A percentile compares a stretch with the other conserved stretches of the same genome.
Evolutionary conservation across 495 filamentous ascomycete species (phyloP).

Genomic region (Lineolata rhizophorae): DNA sequence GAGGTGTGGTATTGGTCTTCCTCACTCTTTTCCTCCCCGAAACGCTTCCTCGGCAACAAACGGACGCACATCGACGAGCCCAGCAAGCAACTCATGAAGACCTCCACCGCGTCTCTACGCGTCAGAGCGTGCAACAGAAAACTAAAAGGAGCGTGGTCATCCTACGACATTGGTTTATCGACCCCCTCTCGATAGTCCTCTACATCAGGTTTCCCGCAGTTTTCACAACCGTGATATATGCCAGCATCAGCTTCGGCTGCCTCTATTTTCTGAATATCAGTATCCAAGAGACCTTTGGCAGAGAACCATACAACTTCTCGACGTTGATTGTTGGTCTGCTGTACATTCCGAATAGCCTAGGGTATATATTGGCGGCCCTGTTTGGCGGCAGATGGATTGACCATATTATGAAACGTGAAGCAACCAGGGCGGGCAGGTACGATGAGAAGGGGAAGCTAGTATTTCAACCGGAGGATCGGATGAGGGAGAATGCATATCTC

Average conservation of each 20-base stretch:
- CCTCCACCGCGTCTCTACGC: slow-evolving; percentile 26
- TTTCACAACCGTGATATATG: slow-evolving; percentile 57
- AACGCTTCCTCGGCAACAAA: slow-evolving; percentile 11
- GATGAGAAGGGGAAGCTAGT: slow-evolving; percentile 47
- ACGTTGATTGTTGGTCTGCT: slow-evolving; percentile 56
- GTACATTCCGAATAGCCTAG: slow-evolving; percentile 63
- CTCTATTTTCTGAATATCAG: slow-evolving; percentile 80
- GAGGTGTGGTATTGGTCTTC: slow-evolving; percentile 22
- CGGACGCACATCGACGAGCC: too few relatives aligned
- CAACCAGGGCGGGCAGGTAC: slow-evolving; percentile 44
- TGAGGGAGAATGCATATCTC: slow-evolving; percentile 76
- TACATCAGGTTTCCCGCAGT: slow-evolving; percentile 69
- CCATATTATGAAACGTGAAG: slow-evolving; percentile 69
- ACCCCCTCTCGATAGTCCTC: slow-evolving; percentile 58
- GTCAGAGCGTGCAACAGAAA: slow-evolving; percentile 32
- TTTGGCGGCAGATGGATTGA: slow-evolving; percentile 79
- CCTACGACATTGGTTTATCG: slow-evolving; percentile 47
- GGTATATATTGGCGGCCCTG: slow-evolving; percentile 51
- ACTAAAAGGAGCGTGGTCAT: slow-evolving; percentile 29
- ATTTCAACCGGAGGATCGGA: slow-evolving; percentile 67
- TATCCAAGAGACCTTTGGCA: slow-evolving; percentile 53
- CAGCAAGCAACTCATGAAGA: too few relatives aligned
- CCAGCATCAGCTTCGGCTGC: slow-evolving; percentile 57
- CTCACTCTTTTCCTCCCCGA: slow-evolving; percentile 28
- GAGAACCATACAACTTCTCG: slow-evolving; percentile 49